Evolutionary conservation across 148 eudicot genomes (phyloP).

Genomic region (Persicaria maculosa): DNA sequence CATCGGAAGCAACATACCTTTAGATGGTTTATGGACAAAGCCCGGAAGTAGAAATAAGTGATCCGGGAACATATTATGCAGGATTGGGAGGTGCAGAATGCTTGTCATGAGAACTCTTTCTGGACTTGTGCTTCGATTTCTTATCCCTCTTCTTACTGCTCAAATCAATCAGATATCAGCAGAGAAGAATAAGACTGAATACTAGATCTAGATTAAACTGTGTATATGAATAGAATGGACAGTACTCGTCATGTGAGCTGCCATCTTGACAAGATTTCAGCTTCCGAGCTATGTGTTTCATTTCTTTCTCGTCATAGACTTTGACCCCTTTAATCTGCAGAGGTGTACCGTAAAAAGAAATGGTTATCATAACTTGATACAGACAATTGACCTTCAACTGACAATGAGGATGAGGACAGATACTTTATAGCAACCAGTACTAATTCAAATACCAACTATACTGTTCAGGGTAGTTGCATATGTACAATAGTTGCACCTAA

Average conservation of each 20-base stretch:
- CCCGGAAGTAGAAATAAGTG: neutral
- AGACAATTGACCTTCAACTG: neutral
- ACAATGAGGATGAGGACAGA: neutral
- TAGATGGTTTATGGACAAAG: neutral
- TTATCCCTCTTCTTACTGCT: constrained; percentile 76
- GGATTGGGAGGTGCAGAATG: constrained; percentile 15
- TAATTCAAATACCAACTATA: neutral
- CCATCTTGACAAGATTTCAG: constrained; percentile 80
- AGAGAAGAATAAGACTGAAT: neutral
- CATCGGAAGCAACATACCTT: neutral
- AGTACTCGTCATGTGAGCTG: constrained; percentile 84
- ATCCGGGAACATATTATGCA: neutral
- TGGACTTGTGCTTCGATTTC: constrained; percentile 78
- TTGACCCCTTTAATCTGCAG: constrained; percentile 50
- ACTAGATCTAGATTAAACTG: neutral
- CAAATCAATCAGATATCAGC: constrained; percentile 20
- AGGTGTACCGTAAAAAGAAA: neutral
- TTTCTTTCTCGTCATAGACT: constrained; percentile 46
- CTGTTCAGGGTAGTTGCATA: neutral
- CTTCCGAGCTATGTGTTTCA: constrained; percentile 79
- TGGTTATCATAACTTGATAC: neutral
- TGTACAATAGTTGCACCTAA: neutral
- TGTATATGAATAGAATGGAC: constrained; percentile 16
- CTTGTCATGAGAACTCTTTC: constrained; percentile 37
- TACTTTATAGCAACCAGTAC: neutral